These are phyloP conservation scores for Diplocarpon mali DNA, from an alignment of 2,329 filamentous ascomycete genomes.

Conservation along the genomic window DNA sequence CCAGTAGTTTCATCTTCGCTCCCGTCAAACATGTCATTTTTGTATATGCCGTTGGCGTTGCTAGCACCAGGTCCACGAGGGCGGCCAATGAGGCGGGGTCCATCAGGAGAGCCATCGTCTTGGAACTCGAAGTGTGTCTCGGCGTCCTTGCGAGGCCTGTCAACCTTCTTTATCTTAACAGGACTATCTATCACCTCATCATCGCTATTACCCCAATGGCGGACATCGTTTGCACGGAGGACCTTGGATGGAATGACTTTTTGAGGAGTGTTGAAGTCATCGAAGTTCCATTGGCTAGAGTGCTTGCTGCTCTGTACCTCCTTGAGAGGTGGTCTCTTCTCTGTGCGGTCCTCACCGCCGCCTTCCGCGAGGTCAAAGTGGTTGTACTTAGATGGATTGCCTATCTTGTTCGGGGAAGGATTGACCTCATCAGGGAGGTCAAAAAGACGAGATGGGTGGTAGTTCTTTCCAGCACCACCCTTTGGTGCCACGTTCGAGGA, in stretches of 20 bases:
- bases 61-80: slow-evolving; percentile 50
- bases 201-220: slow-evolving; percentile 70
- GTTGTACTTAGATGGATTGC: slow-evolving; percentile 68
- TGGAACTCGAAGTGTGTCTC: slow-evolving; percentile 75
- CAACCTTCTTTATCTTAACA: slow-evolving; percentile 43
- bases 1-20: slow-evolving; percentile 24
- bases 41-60: slow-evolving; percentile 61
- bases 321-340: slow-evolving; percentile 17
- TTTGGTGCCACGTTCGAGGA: slow-evolving; percentile 33
- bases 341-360: slow-evolving; percentile 28
- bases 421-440: slow-evolving; percentile 44
- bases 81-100: slow-evolving; percentile 35
- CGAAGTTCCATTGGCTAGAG: slow-evolving; percentile 72
- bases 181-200: slow-evolving; percentile 47
- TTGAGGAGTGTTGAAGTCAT: slow-evolving; percentile 74
- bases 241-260: slow-evolving; percentile 54
- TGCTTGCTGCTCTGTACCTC: slow-evolving; percentile 47
- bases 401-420: slow-evolving; percentile 37
- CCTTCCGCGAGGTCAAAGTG: slow-evolving; percentile 76
- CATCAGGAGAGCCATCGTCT: slow-evolving; percentile 57
- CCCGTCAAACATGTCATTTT: slow-evolving; percentile 58
- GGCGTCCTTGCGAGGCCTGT: slow-evolving; percentile 66
- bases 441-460: slow-evolving; percentile 52
- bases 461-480: slow-evolving; percentile 48
- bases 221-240: slow-evolving; percentile 54